Base-by-base conservation (phyloP, 2,329 filamentous ascomycete genomes). In the Clarireedia paspali region DNA sequence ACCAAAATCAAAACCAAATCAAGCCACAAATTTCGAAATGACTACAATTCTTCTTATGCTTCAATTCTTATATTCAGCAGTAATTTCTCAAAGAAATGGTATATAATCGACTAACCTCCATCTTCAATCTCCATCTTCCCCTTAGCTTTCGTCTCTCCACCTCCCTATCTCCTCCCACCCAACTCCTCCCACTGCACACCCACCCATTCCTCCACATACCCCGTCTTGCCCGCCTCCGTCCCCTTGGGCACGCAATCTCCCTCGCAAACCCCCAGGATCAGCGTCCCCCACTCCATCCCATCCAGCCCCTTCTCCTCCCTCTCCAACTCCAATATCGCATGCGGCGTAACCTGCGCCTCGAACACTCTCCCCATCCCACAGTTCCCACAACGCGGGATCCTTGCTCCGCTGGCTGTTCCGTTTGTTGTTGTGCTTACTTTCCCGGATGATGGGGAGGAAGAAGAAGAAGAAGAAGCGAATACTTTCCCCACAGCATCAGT, bases 241-340 rank as follows among this genome's bases (percentile, higher is more conserved):
- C 80, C 79, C 5, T 71, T 70, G 15, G 83, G 81, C 65, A 79
- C 77, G 69, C 94, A 97, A 70, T 97, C 89, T 67, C 74, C 81
- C 62, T 80, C 82, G 70, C 94, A 99, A 6, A 95, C 90, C 0
- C 84, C 91, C 39, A 97, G 76, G 57, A 99, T 83, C 7, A 99
- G 80, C 0, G 91, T 97, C 0, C 92, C 92, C 94, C 94, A 99
- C 67, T 99, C 94, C 94, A 99, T 99, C 2, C 91, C 92, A 75
- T 95, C 78, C 20, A 85, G 67, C 30, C 80, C 81, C 62, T 84
- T 70, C 56, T 86, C 84, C 45, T 91, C 87, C 1, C 81, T 84
- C 75, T 97, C 92, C 53, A 97, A 75, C 75, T 94, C 87, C 30
- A 84, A 83, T 65, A 99, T 99, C 3, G 91, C 86, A 68, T 95